Base-by-base conservation (phyloP, 257 asterid genomes). In the Plantago ovata region DNA sequence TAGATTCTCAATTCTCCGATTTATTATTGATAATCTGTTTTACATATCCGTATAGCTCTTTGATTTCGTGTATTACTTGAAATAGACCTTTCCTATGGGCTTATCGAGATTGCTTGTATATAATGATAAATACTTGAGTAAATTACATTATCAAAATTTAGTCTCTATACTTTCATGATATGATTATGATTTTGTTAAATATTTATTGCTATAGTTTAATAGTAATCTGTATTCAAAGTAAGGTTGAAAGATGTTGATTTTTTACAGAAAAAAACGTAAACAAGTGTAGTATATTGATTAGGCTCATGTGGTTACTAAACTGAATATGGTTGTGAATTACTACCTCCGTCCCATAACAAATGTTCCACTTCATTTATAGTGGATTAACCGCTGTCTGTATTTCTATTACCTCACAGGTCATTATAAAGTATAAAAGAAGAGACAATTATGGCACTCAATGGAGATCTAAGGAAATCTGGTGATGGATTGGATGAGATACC, bases 401-500 rank as follows among this genome's bases (percentile, higher is more conserved):
- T 36, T 36, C 12, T 20, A 46, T 16, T 14, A 43, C 33, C 11
- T 60, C 46, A 33, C 67, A 41, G 65, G 42, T 48, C 43, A 33
- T 60, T 42, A 59, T 24, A 56, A 54, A 61, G 66, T 53, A 66
- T 13, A 13, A 71, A n/a, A 64, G 71, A 58, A 38, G 64, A 69
- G 62, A 58, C 52, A 60, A 75, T 62, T 47, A 86, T 86, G 91
- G 73, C 81, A 28, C 77, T 77, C 32, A 83, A 58, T 44, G 86
- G 76, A 50, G 81, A 75, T 61, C 63, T 56, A 62, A 80, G 77
- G 77, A 76, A 82, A 65, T 75, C 83, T 10, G 70, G 76, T 51
- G 84, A 74, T 60, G 48, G 49, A 46, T 62, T 67, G 68, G 82
- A 85, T 63, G 94, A 75, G 62, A 72, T 86, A 60, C 83, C 84